These are phyloP conservation scores for Escallonia herrerae DNA, from an alignment of 129 eudicot species.

Conservation along the genomic window DNA sequence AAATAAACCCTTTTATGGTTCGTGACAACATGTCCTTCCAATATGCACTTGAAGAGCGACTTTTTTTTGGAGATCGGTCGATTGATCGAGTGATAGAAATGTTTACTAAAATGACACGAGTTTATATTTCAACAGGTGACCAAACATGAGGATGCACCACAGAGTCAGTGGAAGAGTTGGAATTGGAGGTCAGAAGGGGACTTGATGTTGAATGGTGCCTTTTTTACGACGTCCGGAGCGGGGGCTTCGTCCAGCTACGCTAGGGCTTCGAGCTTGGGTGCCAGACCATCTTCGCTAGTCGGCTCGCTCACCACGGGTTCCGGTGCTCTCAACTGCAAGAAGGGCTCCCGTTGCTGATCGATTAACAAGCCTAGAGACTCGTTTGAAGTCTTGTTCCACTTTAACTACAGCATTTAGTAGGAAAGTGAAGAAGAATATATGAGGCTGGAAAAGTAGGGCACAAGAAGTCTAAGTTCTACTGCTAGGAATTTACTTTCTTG, in stretches of 20 bases:
- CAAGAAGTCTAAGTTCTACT: not conserved
- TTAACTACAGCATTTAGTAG: not conserved
- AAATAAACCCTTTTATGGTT: too few relatives aligned
- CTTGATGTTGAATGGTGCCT: slow-evolving; percentile 69
- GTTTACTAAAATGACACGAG: not conserved
- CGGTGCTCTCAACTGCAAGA: slow-evolving; percentile 50
- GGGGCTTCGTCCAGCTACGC: slow-evolving; percentile 62
- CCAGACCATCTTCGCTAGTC: slow-evolving; percentile 48
- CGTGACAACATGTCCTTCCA: too few relatives aligned
- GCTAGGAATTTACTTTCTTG: slow-evolving; percentile 17
- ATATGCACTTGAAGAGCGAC: too few relatives aligned
- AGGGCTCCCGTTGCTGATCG: slow-evolving; percentile 54
- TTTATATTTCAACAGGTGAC: slow-evolving; percentile 38
- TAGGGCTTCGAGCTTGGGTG: slow-evolving; percentile 66
- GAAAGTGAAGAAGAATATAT: not conserved
- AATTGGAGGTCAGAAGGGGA: slow-evolving; percentile 31
- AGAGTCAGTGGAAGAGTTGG: slow-evolving; percentile 57
- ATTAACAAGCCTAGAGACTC: not conserved
- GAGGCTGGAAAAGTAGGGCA: not conserved
- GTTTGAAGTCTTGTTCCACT: too few relatives aligned
- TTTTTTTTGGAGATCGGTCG: too few relatives aligned
- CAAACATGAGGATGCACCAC: slow-evolving; percentile 72
- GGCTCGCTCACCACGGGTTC: slow-evolving; percentile 40
- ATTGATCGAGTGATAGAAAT: too few relatives aligned
- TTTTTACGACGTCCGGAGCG: slow-evolving; percentile 48